Evolutionary conservation across 2,329 filamentous ascomycete species (phyloP), one percentile per base, ranked within the genome.

Genomic region (Fusarium compactum): DNA sequence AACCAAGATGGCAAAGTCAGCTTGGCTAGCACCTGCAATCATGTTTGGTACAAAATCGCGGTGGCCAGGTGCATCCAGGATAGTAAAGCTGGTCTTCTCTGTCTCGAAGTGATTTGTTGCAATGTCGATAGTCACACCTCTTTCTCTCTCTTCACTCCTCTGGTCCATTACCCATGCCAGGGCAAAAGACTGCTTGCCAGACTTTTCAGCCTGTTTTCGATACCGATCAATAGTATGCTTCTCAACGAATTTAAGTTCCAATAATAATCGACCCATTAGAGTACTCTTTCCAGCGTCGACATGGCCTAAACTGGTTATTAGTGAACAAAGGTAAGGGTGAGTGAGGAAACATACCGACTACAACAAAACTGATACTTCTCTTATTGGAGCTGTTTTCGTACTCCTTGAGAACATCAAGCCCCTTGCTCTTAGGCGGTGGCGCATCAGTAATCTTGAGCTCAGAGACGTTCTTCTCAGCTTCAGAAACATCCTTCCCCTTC

Each of bases 231-330:
- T 87, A 0, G 95, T 95, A 64, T 95, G 87, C 77, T 97, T 90
- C 72, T 97, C 93, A 9, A 99, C 90, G 27, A 95, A 92, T 64
- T 95, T 92, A 43, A 97, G 87, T 74, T 99, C 96, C 44, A 95
- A 90, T 8, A 99, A 84, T 29, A 99, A 81, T n/a, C 96, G 90
- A 1, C 95, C 96, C 95, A 99, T 98, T 40, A 99, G 86, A 8
- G 96, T 99, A 78, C 94, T 98, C 81, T 99, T 99, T 55, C 96
- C 96, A 55, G 97, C 95, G 79, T 99, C 96, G 58, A 99, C 96
- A 78, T 99, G 96, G 16, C 96, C 94, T 94, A 78, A 59, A 58
- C 6, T 67, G 70, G 61, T 78, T 66, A 71, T 60, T 15, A 50
- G 44, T 67, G 41, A 24, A 45, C 12, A 7, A 27, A 52, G 9